These are phyloP conservation scores for Xylariaceae sp. DNA, from an alignment of 2,329 filamentous ascomycete genomes.

Conservation along the genomic window DNA sequence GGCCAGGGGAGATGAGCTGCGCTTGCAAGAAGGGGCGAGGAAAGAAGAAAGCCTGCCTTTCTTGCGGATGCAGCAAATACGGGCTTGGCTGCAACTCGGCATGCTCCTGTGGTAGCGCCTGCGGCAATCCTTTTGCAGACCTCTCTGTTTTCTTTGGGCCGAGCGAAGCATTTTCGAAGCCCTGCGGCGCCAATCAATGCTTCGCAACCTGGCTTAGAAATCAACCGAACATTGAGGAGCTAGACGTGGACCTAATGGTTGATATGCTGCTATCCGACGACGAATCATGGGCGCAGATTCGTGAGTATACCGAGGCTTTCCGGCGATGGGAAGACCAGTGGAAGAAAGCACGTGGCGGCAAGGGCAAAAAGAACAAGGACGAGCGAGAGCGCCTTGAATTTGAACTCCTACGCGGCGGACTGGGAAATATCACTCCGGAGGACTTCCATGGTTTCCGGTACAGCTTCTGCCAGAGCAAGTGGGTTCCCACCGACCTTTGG, in stretches of 20 bases:
- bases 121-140: constrained; percentile 43
- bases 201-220: constrained; percentile 44
- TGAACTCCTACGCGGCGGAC: constrained; percentile 41
- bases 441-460: constrained; percentile 43
- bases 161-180: constrained; percentile 35
- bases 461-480: constrained; percentile 42
- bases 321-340: constrained; percentile 41
- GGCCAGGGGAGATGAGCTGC: constrained; percentile 37
- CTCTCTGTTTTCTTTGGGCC: constrained; percentile 43
- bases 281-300: constrained; percentile 40
- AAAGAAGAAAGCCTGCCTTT: constrained; percentile 42
- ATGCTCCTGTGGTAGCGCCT: constrained; percentile 40
- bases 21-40: constrained; percentile 44
- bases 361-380: constrained; percentile 40
- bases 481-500: constrained; percentile 38
- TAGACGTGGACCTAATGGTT: constrained; percentile 43
- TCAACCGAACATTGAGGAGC: constrained; percentile 43
- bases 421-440: constrained; percentile 40
- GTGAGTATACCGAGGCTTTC: constrained; percentile 37
- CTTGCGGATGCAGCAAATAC: constrained; percentile 43
- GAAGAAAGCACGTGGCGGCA: constrained; percentile 38
- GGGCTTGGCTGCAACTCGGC: constrained; percentile 37
- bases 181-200: constrained; percentile 42
- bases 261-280: constrained; percentile 44
- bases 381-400: constrained; percentile 43